These are phyloP conservation scores for Paracamarosporium sp. DNA, from an alignment of 2,329 filamentous ascomycete species.

Conservation along the genomic window DNA sequence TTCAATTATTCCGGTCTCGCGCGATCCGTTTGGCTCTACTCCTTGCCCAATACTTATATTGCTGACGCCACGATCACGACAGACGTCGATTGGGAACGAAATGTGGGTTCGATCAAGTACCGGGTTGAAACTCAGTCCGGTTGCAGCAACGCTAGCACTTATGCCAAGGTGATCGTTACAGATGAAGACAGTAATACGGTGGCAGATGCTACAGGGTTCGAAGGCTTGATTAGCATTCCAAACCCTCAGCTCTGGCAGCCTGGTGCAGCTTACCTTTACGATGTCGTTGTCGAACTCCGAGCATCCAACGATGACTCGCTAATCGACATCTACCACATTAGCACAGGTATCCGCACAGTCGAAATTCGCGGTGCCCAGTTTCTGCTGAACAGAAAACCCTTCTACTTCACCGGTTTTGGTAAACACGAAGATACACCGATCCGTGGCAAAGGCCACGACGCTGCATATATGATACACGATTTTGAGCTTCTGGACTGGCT, in stretches of 20 bases:
- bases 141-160: not conserved
- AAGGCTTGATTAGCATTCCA: conserved; percentile 3
- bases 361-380: conserved; percentile 9
- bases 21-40: conserved; percentile 17
- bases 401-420: conserved; percentile 19
- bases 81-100: conserved; percentile 4
- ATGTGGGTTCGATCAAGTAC: conserved; percentile 9
- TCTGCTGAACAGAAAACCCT: conserved; percentile 16
- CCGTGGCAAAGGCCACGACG: conserved; percentile 16
- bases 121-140: not conserved
- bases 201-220: not conserved
- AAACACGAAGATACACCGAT: conserved; percentile 17
- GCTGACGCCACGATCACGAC: conserved; percentile 9
- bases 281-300: conserved; percentile 2
- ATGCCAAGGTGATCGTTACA: not conserved
- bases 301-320: not conserved
- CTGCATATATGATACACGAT: conserved; percentile 19
- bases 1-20: conserved; percentile 19
- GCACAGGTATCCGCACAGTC: conserved; percentile 13
- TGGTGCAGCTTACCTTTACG: conserved; percentile 13
- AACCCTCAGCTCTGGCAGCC: conserved; percentile 11
- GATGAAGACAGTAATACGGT: not conserved
- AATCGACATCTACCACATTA: conserved; percentile 8
- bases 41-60: conserved; percentile 9
- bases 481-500: conserved; percentile 16